These are phyloP conservation scores for Suillus plorans DNA, from an alignment of 768 basidiomycete genomes.

Conservation along the genomic window DNA sequence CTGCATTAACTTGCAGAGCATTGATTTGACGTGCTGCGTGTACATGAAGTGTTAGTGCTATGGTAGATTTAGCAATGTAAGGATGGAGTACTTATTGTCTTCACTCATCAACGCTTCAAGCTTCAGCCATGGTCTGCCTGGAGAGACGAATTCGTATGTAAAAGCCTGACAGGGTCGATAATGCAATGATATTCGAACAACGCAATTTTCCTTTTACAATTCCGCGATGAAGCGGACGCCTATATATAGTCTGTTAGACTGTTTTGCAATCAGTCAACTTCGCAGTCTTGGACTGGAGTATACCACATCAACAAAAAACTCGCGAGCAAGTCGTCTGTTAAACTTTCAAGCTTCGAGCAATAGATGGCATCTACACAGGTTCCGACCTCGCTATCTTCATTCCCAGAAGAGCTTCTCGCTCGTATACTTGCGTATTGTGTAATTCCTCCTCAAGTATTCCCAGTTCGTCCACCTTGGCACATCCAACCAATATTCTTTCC, in stretches of 20 bases:
- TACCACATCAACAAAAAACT: background rate
- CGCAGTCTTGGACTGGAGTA: background rate
- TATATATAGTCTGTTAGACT: background rate
- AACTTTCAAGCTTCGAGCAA: background rate
- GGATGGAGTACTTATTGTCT: no score
- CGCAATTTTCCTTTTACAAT: no score
- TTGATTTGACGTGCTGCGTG: no score
- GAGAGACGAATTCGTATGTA: no score
- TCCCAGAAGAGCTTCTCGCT: slow-evolving; percentile 46
- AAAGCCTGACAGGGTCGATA: no score
- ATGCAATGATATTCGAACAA: no score
- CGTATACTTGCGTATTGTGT: slow-evolving; percentile 41
- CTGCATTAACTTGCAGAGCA: no score
- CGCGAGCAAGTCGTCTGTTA: background rate
- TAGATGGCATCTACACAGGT: background rate
- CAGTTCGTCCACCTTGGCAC: slow-evolving; percentile 26
- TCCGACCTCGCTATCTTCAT: slow-evolving; percentile 22
- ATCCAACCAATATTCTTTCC: slow-evolving; percentile 13
- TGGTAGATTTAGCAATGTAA: no score
- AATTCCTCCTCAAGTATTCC: slow-evolving; percentile 17
- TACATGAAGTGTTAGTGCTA: no score
- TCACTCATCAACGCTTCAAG: no score
- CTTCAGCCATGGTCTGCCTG: no score
- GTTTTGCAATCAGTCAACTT: background rate
- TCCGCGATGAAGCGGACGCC: no score